Base-by-base conservation (phyloP, 441 rosid species). In the Theobroma grandiflorum region DNA sequence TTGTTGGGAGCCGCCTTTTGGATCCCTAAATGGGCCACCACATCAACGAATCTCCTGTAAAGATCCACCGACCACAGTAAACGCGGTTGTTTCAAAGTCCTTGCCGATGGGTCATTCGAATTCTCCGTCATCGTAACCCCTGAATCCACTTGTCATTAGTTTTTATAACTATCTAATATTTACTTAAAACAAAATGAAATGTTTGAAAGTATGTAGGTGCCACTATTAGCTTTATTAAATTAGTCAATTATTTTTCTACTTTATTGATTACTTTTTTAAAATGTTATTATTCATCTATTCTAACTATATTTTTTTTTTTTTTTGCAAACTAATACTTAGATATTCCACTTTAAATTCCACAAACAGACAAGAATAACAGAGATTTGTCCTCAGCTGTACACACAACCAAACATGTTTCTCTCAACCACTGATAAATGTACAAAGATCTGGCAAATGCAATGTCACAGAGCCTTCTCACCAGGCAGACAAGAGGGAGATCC, bases 21-120 rank as follows among this genome's bases (percentile, higher is more conserved):
- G 0, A 97, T 89, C 81, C 99, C 99, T 2, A 97, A 78, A 75
- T 92, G 97, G 4, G 89, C 89, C 55, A 97, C 99, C 47, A 97
- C 99, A 37, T 97, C 99, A 7, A 97, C 98, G 79, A 97, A 97
- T 79, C 99, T 87, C 90, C 94, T 95, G 81, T 97, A 99, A 57
- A 97, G 87, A 82, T 95, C 98, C 61, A 99, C 98, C 2, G 99
- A 95, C 99, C 99, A 97, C 31, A 97, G 98, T 15, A 97, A 75
- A 65, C 99, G 94, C 58, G 91, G 90, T 80, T 95, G 89, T 83
- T 97, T 97, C 78, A 83, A 33, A 64, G 94, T 74, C 89, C 88
- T 87, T 66, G 87, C 91, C 14, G 86, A 82, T 61, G 82, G 87
- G 73, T 91, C 93, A 3, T 88, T 93, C n/a, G 78, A 75, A 55